phyloP scores from a whole-genome alignment of 225 moss, liverwort and hornwort genomes.

The Thuidium tamariscinum region DNA sequence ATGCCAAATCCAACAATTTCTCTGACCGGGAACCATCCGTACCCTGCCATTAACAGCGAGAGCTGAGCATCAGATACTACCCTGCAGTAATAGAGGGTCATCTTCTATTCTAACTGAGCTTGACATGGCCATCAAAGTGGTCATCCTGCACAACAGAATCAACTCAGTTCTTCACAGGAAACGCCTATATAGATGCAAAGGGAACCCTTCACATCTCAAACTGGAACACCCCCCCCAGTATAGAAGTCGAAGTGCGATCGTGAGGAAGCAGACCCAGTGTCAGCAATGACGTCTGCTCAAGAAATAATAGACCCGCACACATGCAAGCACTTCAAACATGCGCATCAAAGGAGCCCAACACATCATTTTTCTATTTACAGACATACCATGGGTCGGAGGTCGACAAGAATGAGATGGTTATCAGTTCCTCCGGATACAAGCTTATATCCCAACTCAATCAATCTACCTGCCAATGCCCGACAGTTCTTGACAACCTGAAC shows the following conservation, averaged over 20 bases:
- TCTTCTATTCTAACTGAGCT: neutral
- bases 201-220: neutral
- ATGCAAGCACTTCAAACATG: neutral
- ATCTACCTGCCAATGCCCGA: conserved; percentile 57
- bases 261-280: neutral
- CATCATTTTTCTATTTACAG: neutral
- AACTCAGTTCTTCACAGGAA: neutral
- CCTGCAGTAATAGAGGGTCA: neutral
- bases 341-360: neutral
- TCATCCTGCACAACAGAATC: neutral
- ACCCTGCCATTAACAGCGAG: conserved; percentile 31
- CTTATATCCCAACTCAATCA: conserved; percentile 62
- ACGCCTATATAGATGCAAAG: neutral
- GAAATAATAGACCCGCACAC: neutral
- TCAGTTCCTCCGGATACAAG: conserved; percentile 85
- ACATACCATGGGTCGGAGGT: conserved; percentile 58
- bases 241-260: neutral
- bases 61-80: neutral
- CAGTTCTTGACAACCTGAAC: conserved; percentile 64
- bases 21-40: conserved; percentile 70
- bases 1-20: conserved; percentile 64
- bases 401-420: conserved; percentile 86
- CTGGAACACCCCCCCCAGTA: neutral
- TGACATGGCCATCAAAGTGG: neutral
- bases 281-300: neutral